Percentiles rank a stretch among this genome's conserved stretches.
Conservation (phyloP, 768 basidiomycete species). For the Mycena capillaripes region DNA sequence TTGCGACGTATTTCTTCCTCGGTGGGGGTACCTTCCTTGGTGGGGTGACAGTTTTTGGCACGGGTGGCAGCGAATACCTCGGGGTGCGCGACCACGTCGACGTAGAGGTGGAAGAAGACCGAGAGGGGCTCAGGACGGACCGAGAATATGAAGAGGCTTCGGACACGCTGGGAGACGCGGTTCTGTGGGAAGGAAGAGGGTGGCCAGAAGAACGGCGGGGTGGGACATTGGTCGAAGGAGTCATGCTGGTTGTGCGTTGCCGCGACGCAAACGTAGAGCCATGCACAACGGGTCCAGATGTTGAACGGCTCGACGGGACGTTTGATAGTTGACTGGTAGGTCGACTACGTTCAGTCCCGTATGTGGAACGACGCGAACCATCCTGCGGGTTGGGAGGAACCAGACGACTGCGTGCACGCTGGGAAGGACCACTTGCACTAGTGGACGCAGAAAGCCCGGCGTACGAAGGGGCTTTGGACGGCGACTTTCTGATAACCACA, state of each 20-base stretch:
- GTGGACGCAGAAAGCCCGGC: constrained; percentile 52
- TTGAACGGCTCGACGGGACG: constrained; percentile 70
- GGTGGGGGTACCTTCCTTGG: constrained; percentile 54
- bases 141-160: constrained; percentile 68
- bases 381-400: constrained; percentile 54
- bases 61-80: constrained; percentile 67
- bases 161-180: constrained; percentile 73
- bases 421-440: constrained; percentile 48
- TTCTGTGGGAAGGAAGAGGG: constrained; percentile 52
- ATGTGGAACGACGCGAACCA: constrained; percentile 33
- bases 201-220: constrained; percentile 49
- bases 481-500: constrained; percentile 52
- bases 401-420: constrained; percentile 55
- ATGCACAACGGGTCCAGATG: constrained; percentile 77
- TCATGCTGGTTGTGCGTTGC: constrained; percentile 81
- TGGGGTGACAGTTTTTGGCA: constrained; percentile 62
- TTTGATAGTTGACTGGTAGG: constrained; percentile 72
- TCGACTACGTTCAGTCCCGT: constrained; percentile 65
- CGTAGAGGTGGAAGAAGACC: constrained; percentile 59
- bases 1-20: constrained; percentile 83
- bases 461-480: constrained; percentile 52
- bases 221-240: constrained; percentile 48
- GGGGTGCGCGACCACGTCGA: constrained; percentile 81
- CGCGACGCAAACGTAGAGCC: constrained; percentile 86
- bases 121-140: constrained; percentile 56